Evolutionary conservation across 441 rosid genomes (phyloP).

Genomic region (Gossypium gossypioides): DNA sequence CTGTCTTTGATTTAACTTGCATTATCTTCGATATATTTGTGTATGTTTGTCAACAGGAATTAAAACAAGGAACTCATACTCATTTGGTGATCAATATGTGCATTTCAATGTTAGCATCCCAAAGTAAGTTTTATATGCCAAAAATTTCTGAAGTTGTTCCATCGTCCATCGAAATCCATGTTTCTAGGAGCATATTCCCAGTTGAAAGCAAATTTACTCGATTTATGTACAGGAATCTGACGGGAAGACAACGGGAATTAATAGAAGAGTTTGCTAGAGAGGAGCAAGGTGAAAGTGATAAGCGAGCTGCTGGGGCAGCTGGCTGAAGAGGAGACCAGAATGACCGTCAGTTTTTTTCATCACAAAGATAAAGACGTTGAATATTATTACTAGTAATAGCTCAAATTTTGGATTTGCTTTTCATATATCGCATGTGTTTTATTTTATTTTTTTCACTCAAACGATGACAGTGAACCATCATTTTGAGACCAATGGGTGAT

Average conservation of each 20-base stretch:
- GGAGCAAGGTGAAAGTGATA: conserved; percentile 67
- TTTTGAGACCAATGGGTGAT: neutral
- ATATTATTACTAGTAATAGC: neutral
- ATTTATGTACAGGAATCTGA: conserved; percentile 49
- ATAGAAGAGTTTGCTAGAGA: conserved; percentile 89
- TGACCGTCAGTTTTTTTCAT: neutral
- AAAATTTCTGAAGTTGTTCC: neutral
- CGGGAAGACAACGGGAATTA: conserved; percentile 77
- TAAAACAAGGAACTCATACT: conserved; percentile 13
- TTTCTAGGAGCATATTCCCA: neutral
- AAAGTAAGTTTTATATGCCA: conserved; percentile 10
- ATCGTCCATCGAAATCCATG: neutral
- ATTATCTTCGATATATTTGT: neutral
- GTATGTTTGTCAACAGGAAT: conserved; percentile 7
- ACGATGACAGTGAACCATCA: neutral
- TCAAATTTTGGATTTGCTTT: conserved; percentile 9
- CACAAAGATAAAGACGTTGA: neutral
- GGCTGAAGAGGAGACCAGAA: conserved; percentile 27
- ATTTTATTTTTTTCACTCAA: neutral
- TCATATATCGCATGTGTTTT: conserved; percentile 13
- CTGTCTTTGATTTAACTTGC: neutral
- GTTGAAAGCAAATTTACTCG: neutral
- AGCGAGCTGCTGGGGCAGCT: conserved; percentile 71
- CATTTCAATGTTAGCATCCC: conserved; percentile 18
- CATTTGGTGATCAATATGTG: conserved; percentile 15